A percentile compares a stretch with the other conserved stretches of the same genome.
Conservation (phyloP, 2,329 filamentous ascomycete species). For the Zarea fungicola region DNA sequence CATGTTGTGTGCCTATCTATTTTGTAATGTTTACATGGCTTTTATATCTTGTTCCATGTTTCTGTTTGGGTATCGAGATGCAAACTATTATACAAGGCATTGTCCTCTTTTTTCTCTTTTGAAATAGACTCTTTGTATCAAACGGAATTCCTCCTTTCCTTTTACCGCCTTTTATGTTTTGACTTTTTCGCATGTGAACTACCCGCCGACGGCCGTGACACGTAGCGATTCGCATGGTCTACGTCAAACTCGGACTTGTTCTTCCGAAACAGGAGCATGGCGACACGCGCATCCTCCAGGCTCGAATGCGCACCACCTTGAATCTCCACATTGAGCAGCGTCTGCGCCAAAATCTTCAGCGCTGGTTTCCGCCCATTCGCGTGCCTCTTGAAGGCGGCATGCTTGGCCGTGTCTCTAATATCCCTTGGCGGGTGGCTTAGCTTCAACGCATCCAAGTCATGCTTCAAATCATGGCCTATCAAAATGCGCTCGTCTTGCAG, state of each 20-base stretch:
- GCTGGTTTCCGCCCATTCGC: conserved; percentile 63
- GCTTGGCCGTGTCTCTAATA: conserved; percentile 78
- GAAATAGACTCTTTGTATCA: not conserved
- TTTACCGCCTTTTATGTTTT: conserved; percentile 37
- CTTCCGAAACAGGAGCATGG: conserved; percentile 82
- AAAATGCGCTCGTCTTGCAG: conserved; percentile 67
- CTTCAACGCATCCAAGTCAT: conserved; percentile 70
- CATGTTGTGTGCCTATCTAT: not conserved
- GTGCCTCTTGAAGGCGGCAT: conserved; percentile 67
- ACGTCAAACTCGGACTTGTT: conserved; percentile 82
- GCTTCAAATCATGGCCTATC: conserved; percentile 77
- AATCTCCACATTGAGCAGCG: conserved; percentile 57
- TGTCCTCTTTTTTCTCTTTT: not conserved
- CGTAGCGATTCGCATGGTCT: conserved; percentile 67
- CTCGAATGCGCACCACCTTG: conserved; percentile 61
- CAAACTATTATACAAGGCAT: conserved; percentile 9
- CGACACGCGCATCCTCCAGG: conserved; percentile 75
- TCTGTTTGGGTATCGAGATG: conserved; percentile 8
- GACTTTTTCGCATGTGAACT: conserved; percentile 23
- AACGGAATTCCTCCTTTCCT: not conserved
- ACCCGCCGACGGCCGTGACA: conserved; percentile 29
- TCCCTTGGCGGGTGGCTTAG: conserved; percentile 74
- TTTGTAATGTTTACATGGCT: not conserved
- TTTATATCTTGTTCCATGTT: not conserved
- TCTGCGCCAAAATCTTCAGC: conserved; percentile 52